Evolutionary conservation across 495 filamentous ascomycete species (phyloP).

Genomic region (Viridothelium virens): DNA sequence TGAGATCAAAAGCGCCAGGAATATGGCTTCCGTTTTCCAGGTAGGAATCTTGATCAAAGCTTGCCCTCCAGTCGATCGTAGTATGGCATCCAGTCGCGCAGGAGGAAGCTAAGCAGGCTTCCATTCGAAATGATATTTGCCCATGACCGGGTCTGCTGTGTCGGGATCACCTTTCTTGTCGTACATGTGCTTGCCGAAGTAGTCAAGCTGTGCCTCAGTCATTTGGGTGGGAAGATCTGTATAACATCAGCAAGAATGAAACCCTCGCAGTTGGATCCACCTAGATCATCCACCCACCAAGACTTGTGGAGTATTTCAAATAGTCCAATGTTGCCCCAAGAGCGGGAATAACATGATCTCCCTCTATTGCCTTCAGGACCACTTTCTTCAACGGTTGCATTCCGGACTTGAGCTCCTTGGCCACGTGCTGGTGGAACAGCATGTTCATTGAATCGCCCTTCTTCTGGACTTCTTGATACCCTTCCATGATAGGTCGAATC

Average conservation of each 20-base stretch:
- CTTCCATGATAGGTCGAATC: constrained; percentile 22
- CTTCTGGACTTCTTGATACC: constrained; percentile 34
- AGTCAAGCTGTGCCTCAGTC: constrained; percentile 70
- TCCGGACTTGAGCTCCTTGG: constrained; percentile 44
- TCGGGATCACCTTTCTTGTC: constrained; percentile 45
- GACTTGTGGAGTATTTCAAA: constrained; percentile 54
- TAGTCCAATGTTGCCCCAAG: constrained; percentile 62
- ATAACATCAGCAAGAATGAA: background rate
- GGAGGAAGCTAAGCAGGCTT: constrained; percentile 37
- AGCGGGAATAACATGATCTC: constrained; percentile 58
- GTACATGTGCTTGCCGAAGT: constrained; percentile 64
- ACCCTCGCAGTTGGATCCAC: background rate
- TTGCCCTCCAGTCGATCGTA: background rate
- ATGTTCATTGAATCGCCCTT: constrained; percentile 34
- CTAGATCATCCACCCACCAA: constrained; percentile 17
- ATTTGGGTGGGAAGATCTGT: constrained; percentile 52
- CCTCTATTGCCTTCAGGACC: constrained; percentile 48
- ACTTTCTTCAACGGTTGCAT: constrained; percentile 45
- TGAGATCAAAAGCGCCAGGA: too few relatives aligned
- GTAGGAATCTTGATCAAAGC: background rate
- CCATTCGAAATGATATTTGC: constrained; percentile 53
- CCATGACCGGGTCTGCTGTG: constrained; percentile 42
- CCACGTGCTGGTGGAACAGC: constrained; percentile 44
- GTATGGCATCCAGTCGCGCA: background rate
- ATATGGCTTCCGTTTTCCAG: too few relatives aligned